Conservation (phyloP, 2,329 filamentous ascomycete species). For the Ceratocystiopsis sp. region DNA sequence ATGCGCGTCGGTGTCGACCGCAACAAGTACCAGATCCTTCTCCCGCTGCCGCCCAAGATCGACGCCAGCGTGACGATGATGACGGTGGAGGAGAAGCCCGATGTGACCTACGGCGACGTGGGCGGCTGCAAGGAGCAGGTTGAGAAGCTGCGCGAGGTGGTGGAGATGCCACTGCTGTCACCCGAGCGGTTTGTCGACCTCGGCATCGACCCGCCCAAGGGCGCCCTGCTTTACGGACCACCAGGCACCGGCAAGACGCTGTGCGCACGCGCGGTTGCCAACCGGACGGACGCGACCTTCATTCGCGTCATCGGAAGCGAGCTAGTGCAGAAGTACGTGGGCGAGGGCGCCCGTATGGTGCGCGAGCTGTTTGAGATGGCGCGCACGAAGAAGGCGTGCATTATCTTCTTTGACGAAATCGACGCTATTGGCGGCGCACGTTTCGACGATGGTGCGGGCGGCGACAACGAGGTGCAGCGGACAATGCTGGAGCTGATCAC, state of each 20-base stretch:
- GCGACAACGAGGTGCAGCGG: constrained; percentile 92
- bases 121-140: constrained; percentile 99
- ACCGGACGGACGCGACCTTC: constrained; percentile 95
- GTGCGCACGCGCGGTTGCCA: constrained; percentile 90
- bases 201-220: constrained; percentile 98
- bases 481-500: constrained; percentile 98
- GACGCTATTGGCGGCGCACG: constrained; percentile 98
- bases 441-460: constrained; percentile 92
- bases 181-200: constrained; percentile 95
- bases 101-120: constrained; percentile 97
- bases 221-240: constrained; percentile 87
- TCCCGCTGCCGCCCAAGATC: constrained; percentile 93
- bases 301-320: constrained; percentile 97
- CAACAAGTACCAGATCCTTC: constrained; percentile 97
- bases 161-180: constrained; percentile 93
- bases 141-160: constrained; percentile 94
- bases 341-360: constrained; percentile 96
- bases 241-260: constrained; percentile 98
- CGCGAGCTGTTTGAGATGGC: constrained; percentile 99
- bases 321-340: constrained; percentile 96
- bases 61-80: constrained; percentile 99
- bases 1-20: constrained; percentile 98
- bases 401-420: constrained; percentile 99
- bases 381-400: constrained; percentile 96
- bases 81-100: constrained; percentile 99